Percentiles rank a stretch among this genome's conserved stretches.
Conservation (phyloP, 2,329 filamentous ascomycete species). For the Xylariaceae sp. region DNA sequence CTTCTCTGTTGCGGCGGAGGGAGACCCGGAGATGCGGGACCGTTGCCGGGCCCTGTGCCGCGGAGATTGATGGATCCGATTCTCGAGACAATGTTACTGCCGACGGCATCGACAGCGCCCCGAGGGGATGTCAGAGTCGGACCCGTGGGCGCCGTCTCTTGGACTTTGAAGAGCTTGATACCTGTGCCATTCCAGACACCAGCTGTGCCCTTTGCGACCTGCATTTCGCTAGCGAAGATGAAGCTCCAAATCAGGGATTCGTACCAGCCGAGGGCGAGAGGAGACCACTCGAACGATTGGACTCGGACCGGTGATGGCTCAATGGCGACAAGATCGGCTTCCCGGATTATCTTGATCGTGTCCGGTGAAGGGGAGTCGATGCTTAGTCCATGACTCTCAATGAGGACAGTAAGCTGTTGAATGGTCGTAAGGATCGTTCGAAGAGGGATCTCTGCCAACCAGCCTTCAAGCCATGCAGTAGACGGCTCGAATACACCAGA, state of each 20-base stretch:
- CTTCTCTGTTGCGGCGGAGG: constrained; percentile 9
- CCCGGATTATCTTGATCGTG: constrained; percentile 50
- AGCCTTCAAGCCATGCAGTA: constrained; percentile 81
- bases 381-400: constrained; percentile 48
- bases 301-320: constrained; percentile 70
- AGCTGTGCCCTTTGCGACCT: constrained; percentile 76
- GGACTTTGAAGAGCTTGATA: constrained; percentile 84
- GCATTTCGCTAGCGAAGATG: constrained; percentile 85
- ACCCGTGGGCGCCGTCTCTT: constrained; percentile 73
- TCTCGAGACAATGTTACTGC: constrained; percentile 79
- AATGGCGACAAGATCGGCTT: constrained; percentile 62
- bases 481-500: constrained; percentile 70
- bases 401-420: constrained; percentile 53
- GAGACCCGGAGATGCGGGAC: constrained; percentile 15
- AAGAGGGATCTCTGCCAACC: constrained; percentile 85
- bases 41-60: constrained; percentile 31
- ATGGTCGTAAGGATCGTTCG: constrained; percentile 80
- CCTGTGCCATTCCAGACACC: constrained; percentile 91
- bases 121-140: constrained; percentile 79
- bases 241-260: constrained; percentile 92
- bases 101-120: constrained; percentile 88
- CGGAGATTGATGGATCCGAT: constrained; percentile 77
- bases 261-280: constrained; percentile 88
- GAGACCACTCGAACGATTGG: constrained; percentile 92
- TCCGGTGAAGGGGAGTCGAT: constrained; percentile 41